Conservation (phyloP, 2,329 filamentous ascomycete species). For the Fusarium abutilonis region DNA sequence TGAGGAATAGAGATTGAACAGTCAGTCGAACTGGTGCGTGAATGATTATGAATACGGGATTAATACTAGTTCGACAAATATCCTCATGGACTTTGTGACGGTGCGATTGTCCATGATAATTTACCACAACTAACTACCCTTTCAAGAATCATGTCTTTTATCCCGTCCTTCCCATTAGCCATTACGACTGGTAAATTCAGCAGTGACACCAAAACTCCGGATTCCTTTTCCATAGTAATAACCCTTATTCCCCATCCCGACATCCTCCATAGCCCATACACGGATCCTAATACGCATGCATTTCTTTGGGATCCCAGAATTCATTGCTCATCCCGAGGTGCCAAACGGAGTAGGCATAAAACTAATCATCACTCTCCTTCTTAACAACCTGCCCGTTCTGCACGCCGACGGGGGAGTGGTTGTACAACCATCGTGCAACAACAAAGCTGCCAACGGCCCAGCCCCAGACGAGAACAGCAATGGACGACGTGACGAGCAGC, state of each 20-base stretch:
- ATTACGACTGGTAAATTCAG: not conserved
- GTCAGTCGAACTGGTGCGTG: slow-evolving; percentile 4
- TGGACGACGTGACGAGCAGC: slow-evolving; percentile 70
- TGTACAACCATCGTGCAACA: slow-evolving; percentile 59
- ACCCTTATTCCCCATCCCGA: slow-evolving; percentile 3
- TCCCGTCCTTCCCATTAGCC: not conserved
- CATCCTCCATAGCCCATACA: slow-evolving; percentile 14
- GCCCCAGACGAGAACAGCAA: slow-evolving; percentile 72
- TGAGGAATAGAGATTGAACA: slow-evolving; percentile 37
- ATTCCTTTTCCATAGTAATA: not conserved
- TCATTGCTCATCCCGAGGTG: slow-evolving; percentile 9
- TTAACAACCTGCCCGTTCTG: slow-evolving; percentile 41
- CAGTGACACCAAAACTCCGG: slow-evolving; percentile 2
- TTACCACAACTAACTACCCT: not conserved
- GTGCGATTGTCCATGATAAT: not conserved
- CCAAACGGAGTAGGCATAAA: slow-evolving; percentile 12
- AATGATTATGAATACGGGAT: slow-evolving; percentile 1
- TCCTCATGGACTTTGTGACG: slow-evolving; percentile 1
- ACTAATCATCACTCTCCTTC: slow-evolving; percentile 37
- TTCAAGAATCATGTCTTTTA: not conserved
- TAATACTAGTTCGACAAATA: slow-evolving; percentile 5
- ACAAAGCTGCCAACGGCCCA: slow-evolving; percentile 72
- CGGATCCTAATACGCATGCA: slow-evolving; percentile 23
- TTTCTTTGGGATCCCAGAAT: slow-evolving; percentile 23
- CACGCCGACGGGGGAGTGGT: slow-evolving; percentile 43